Evolutionary conservation across 371 early-diverging fungal genomes (phyloP).

Genomic region (Apophysomyces elegans): DNA sequence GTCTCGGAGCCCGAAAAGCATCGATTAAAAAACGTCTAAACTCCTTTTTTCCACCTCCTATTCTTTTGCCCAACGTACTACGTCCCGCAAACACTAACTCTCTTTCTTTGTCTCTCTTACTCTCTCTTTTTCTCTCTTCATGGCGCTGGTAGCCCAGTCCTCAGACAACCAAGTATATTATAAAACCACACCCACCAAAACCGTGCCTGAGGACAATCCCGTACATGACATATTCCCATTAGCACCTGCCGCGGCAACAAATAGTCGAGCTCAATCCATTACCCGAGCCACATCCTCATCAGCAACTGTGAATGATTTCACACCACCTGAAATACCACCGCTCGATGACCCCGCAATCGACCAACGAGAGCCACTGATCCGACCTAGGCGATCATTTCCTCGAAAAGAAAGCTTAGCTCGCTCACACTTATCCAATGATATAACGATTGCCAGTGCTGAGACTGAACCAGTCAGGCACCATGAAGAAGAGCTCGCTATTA

Average conservation of each 20-base stretch:
- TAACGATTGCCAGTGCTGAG: conserved; percentile 24
- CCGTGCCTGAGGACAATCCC: conserved; percentile 1
- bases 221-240: conserved; percentile 5
- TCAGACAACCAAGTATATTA: conserved; percentile 2
- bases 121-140: neutral
- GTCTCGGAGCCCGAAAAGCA: too few relatives aligned
- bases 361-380: neutral
- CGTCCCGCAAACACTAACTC: neutral
- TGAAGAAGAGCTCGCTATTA: conserved; percentile 12
- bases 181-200: neutral
- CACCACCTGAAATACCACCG: neutral
- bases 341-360: neutral
- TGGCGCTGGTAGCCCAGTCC: conserved; percentile 12
- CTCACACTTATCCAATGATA: conserved; percentile 19
- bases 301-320: neutral
- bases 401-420: conserved; percentile 17
- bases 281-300: conserved; percentile 5
- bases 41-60: neutral
- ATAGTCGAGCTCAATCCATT: conserved; percentile 4
- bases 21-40: neutral
- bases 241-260: neutral
- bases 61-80: neutral
- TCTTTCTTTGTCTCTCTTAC: neutral
- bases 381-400: conserved; percentile 1
- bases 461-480: conserved; percentile 25